Evolutionary conservation across 2,329 filamentous ascomycete genomes (phyloP), one percentile per base, ranked within the genome.

Genomic region (Trichoderma pleuroti): DNA sequence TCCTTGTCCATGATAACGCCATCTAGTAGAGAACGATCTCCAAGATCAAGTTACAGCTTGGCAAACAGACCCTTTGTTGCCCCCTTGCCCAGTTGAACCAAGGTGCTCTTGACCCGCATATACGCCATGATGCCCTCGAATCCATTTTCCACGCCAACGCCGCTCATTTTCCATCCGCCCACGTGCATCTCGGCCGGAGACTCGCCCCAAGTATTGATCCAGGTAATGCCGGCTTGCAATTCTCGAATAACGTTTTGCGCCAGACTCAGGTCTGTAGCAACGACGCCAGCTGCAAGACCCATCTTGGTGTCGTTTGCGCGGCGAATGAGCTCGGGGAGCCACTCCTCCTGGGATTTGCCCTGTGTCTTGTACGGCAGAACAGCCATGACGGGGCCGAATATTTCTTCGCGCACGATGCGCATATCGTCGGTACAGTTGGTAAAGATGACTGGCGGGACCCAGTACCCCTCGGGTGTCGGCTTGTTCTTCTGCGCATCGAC

Each of bases 161-260:
- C 94, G 78, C 93, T 97, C 86, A 92, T 87, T 84, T 97, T 97
- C 94, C 93, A 97, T 0, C 93, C 93, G 11, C 93, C 93, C 0
- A 97, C 93, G 3, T 92, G 91, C 94, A 97, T 97, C 84, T 97
- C 93, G 0, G 94, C 93, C 0, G 93, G 93, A 62, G 88, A 91
- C 83, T 97, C 93, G n/a, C 94, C 93, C 94, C 94, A 97, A 0
- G 92, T 94, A 80, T 97, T 97, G 66, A 97, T 86, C 93, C 93
- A 97, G 1, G 93, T 97, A 76, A 97, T 97, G 39, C 93, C 93
- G 0, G 93, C 93, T 77, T 97, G 87, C 6, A 97, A 83, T 76
- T 88, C 86, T 28, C 87, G 86, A 54, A 95, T 85, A 1, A 95
- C 87, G 56, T 87, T 84, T 76, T 97, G 93, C 69, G 92, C 93